Percentiles rank a stretch among this genome's conserved stretches.
These are phyloP conservation scores for Staphylotrichum longicolle DNA, from an alignment of 495 filamentous ascomycete genomes.

Conservation along the genomic window DNA sequence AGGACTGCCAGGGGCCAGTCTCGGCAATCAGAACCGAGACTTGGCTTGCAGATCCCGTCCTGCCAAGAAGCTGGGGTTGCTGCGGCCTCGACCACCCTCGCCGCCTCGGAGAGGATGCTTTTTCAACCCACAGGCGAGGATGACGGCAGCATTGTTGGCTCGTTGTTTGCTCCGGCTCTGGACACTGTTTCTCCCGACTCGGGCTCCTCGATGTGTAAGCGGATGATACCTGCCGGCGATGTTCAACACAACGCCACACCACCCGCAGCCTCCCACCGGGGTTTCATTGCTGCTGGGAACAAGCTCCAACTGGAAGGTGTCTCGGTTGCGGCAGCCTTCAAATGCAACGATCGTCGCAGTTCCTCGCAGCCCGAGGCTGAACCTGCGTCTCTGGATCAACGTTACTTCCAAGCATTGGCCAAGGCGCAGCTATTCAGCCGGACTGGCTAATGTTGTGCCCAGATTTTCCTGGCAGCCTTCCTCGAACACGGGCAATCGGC, in stretches of 20 bases:
- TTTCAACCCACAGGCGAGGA: too few relatives aligned
- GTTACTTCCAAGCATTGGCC: slow-evolving; percentile 20
- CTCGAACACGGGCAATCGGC: not conserved
- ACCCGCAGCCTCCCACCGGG: too few relatives aligned
- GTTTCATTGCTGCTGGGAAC: not conserved
- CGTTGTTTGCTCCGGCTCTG: too few relatives aligned
- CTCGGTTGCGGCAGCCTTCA: not conserved
- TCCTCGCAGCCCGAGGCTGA: not conserved
- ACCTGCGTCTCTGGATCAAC: slow-evolving; percentile 16
- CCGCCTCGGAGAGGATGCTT: too few relatives aligned
- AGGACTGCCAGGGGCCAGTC: not conserved
- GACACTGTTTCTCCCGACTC: too few relatives aligned
- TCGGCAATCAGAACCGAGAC: slow-evolving; percentile 14
- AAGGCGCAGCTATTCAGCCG: slow-evolving; percentile 32
- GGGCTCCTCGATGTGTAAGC: too few relatives aligned
- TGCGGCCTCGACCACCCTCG: too few relatives aligned
- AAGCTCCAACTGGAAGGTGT: too few relatives aligned
- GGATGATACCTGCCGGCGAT: too few relatives aligned
- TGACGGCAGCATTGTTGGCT: too few relatives aligned
- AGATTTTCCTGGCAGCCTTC: not conserved
- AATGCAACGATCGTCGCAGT: slow-evolving; percentile 4
- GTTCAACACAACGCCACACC: too few relatives aligned
- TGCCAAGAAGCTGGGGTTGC: slow-evolving; percentile 23
- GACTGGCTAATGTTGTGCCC: slow-evolving; percentile 31
- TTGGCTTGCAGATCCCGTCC: slow-evolving; percentile 34